Percentiles rank a stretch among this genome's conserved stretches.
Evolutionary conservation across 2,329 filamentous ascomycete genomes (phyloP).

Genomic region (Fusarium beomiforme): DNA sequence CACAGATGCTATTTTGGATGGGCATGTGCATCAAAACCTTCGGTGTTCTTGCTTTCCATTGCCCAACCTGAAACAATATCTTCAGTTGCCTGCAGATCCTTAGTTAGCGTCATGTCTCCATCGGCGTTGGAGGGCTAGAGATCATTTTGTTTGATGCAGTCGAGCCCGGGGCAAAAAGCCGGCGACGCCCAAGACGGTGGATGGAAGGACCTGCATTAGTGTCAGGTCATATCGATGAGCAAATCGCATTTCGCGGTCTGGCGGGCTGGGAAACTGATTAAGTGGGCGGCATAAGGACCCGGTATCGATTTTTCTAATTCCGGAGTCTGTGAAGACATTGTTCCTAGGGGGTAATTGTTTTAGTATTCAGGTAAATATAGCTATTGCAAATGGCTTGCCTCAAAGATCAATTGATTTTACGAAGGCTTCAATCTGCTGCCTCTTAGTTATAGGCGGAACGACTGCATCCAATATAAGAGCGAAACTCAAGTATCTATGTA

Average conservation of each 20-base stretch:
- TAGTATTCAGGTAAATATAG: neutral
- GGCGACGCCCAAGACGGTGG: constrained; percentile 36
- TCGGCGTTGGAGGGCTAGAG: constrained; percentile 24
- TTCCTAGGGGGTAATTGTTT: neutral
- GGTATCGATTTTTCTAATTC: neutral
- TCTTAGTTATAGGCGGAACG: neutral
- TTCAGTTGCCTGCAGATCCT: constrained; percentile 39
- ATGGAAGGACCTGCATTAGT: constrained; percentile 44
- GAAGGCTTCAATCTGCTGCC: neutral
- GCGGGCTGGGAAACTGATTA: constrained; percentile 8
- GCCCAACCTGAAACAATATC: constrained; percentile 42
- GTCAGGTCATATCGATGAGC: constrained; percentile 34
- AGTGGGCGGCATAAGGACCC: neutral
- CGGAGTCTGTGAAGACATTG: neutral
- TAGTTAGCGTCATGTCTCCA: constrained; percentile 31
- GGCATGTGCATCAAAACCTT: constrained; percentile 9
- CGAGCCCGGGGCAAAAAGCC: constrained; percentile 29
- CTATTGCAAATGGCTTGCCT: neutral
- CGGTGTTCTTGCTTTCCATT: constrained; percentile 18
- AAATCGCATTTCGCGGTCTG: constrained; percentile 33
- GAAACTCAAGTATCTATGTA: neutral
- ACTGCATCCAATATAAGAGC: neutral
- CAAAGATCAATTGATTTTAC: neutral
- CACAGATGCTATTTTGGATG: constrained; percentile 13
- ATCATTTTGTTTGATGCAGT: constrained; percentile 35